A percentile compares a stretch with the other conserved stretches of the same genome.
Evolutionary conservation across 208 protist genomes (phyloP).

Genomic region (Acanthamoeba royreba): DNA sequence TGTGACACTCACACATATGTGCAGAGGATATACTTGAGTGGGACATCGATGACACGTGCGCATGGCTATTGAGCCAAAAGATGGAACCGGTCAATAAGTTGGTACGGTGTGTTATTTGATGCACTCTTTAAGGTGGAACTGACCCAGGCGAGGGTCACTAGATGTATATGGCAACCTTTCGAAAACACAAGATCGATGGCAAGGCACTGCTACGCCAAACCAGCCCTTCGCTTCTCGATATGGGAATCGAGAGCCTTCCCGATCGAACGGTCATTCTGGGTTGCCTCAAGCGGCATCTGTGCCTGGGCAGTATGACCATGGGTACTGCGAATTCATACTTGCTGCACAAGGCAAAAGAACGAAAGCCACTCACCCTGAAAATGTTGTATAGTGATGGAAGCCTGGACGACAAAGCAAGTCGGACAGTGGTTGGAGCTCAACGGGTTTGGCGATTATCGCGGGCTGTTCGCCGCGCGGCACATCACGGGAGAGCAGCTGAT

Average conservation of each 20-base stretch:
- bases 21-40: too few species aligned
- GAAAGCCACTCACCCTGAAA: too few species aligned
- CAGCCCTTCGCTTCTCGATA: not conserved
- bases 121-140: not conserved
- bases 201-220: not conserved
- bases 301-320: not conserved
- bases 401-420: not conserved
- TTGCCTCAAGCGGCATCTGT: not conserved
- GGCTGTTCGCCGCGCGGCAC: not conserved
- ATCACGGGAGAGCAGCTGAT: not conserved
- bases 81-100: not conserved
- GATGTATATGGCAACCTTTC: not conserved
- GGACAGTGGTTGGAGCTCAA: not conserved
- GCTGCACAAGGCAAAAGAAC: too few species aligned
- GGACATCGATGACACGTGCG: constrained; percentile 4
- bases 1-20: too few species aligned
- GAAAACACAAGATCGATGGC: not conserved
- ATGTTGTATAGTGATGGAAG: not conserved
- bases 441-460: not conserved
- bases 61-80: not conserved
- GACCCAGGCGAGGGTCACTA: not conserved
- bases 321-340: too few species aligned
- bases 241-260: not conserved
- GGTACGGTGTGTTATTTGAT: not conserved
- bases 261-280: not conserved